Base-by-base conservation (phyloP, 352 stramenopile genomes). In the Phytophthora sansomeana region DNA sequence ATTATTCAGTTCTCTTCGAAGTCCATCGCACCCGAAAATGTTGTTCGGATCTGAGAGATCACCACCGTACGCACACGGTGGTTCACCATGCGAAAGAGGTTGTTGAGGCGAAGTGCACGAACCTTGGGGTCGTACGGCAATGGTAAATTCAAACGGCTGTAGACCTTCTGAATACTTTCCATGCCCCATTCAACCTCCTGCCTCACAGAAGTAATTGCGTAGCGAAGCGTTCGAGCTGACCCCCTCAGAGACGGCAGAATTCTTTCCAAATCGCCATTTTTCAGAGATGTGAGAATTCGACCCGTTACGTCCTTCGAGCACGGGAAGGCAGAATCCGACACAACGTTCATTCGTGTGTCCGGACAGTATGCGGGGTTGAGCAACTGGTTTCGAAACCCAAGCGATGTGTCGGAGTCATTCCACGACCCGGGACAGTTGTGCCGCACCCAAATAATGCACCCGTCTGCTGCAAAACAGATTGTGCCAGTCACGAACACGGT, bases 401-500 rank as follows among this genome's bases (percentile, higher is more conserved):
- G 11, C 21, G 26, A 51, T n/a, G 48, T 55, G 33, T 55, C 48
- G 0, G 8, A 35, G 7, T 46, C 39, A 16, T 53, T 13, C 30
- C 58, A 24, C 60, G 7, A 67, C 51, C 7, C 42, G 65, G 9
- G 67, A 71, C 44, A 74, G 62, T 39, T 63, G 60, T 57, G 60
- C 29, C 16, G 30, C 28, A 17, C 48, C 51, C 29, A 38, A 11
- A 36, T 53, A 39, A 14, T 49, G 46, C 28, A 42, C 14, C 48
- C 67, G 61, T 30, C 47, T 6, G 17, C 49, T 7, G 30, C 29
- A 35, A 26, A 68, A 66, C 42, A 56, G 30, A 42, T 41, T 28
- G 42, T 29, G 54, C 59, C 7, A 38, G 54, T 7, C 13, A 59
- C 19, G 56, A 70, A 58, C 44, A 19, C 41, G 17, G 41, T 47